These are phyloP conservation scores for Cokeromyces recurvatus DNA, from an alignment of 371 early-diverging fungal genomes.

Conservation along the genomic window DNA sequence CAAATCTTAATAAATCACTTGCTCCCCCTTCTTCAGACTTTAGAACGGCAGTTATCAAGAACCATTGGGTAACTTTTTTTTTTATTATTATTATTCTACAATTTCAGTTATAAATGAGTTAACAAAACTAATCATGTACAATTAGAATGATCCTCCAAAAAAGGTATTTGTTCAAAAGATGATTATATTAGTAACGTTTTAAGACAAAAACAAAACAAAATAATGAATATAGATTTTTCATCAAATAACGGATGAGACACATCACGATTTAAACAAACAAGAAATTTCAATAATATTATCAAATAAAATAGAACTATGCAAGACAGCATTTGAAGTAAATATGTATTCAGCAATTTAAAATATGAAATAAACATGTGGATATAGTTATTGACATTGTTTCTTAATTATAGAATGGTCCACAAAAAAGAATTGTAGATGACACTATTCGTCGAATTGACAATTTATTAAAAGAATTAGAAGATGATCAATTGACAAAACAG, in stretches of 20 bases:
- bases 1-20: no score
- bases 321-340: slow-evolving; percentile 9
- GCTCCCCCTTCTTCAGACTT: slow-evolving; percentile 26
- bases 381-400: neutral
- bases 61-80: slow-evolving; percentile 31
- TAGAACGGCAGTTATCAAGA: slow-evolving; percentile 37
- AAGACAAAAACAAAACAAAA: no score
- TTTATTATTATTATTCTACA: neutral
- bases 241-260: slow-evolving; percentile 1
- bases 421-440: slow-evolving; percentile 57
- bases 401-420: slow-evolving; percentile 34
- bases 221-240: slow-evolving; percentile 22
- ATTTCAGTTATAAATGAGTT: neutral
- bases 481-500: slow-evolving; percentile 39
- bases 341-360: no score
- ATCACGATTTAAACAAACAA: slow-evolving; percentile 5
- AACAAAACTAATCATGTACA: no score
- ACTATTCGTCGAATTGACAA: slow-evolving; percentile 49
- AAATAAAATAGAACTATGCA: slow-evolving; percentile 9
- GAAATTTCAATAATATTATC: slow-evolving; percentile 1
- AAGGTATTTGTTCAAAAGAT: slow-evolving; percentile 24
- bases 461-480: slow-evolving; percentile 52
- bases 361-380: no score
- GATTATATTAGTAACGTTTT: no score
- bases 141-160: slow-evolving; percentile 49